Percentiles rank a stretch among this genome's conserved stretches.
Evolutionary conservation across 345 rosid genomes (phyloP).

Genomic region (Hirschfeldia incana): DNA sequence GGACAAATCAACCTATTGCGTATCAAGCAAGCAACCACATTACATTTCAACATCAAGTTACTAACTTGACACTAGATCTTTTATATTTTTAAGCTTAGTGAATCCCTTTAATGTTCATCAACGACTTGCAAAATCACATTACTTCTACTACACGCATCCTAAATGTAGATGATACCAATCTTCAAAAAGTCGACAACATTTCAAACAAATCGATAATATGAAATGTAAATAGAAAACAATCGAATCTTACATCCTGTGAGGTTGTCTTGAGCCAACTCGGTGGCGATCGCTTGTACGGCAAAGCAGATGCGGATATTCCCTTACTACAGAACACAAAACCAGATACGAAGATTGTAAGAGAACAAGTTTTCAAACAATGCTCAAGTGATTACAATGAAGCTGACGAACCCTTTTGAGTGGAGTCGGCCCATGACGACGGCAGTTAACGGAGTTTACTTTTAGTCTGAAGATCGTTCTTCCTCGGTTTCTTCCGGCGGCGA

Average conservation of each 20-base stretch:
- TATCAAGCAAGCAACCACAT: neutral
- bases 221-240: neutral
- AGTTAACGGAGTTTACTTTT: neutral
- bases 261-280: conserved; percentile 65
- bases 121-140: neutral
- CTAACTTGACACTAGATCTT: neutral
- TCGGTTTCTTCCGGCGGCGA: conserved; percentile 11
- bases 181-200: conserved; percentile 11
- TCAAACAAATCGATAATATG: neutral
- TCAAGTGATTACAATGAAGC: neutral
- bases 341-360: neutral
- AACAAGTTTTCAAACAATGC: neutral
- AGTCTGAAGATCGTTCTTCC: conserved; percentile 17
- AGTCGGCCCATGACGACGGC: conserved; percentile 57
- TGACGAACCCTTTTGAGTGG: conserved; percentile 50
- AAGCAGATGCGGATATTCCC: conserved; percentile 67
- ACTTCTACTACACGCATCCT: conserved; percentile 1
- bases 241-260: conserved; percentile 53
- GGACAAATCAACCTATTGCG: neutral
- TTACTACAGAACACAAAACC: conserved; percentile 36
- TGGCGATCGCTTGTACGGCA: conserved; percentile 56
- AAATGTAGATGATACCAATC: neutral
- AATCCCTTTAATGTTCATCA: neutral
- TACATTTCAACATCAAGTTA: neutral
- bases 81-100: neutral